Conservation (phyloP, 1,284 basidiomycete genomes). For the Heterobasidion parviporum region DNA sequence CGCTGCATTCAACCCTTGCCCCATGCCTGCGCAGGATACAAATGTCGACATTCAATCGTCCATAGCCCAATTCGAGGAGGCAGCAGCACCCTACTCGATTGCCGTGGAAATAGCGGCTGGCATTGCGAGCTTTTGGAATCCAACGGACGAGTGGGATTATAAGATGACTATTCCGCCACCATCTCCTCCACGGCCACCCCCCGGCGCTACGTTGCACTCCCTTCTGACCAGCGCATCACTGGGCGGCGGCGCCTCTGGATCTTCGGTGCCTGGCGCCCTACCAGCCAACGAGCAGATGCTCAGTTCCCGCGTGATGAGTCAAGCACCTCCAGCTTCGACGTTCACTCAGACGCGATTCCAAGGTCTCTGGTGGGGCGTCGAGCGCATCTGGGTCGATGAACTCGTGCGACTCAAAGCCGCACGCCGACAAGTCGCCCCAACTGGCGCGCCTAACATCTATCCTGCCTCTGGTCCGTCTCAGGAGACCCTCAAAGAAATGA, state of each 20-base stretch:
- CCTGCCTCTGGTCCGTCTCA: constrained; percentile 52
- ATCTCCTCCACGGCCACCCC: neutral
- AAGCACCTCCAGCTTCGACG: constrained; percentile 14
- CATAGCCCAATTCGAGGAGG: constrained; percentile 26
- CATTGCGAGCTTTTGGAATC: constrained; percentile 52
- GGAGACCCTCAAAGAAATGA: constrained; percentile 23
- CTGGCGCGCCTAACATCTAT: constrained; percentile 47
- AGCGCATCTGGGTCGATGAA: constrained; percentile 84
- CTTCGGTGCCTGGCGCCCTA: constrained; percentile 3
- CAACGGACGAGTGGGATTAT: constrained; percentile 66
- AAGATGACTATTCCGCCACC: constrained; percentile 21
- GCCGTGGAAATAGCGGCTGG: constrained; percentile 60
- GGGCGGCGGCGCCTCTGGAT: neutral
- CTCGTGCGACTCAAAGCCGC: constrained; percentile 72
- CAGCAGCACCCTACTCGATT: constrained; percentile 53
- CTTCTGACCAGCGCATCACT: neutral
- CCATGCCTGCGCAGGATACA: constrained; percentile 3
- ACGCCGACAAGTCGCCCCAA: constrained; percentile 54
- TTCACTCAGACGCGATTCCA: constrained; percentile 55
- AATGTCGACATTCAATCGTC: neutral
- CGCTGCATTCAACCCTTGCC: constrained; percentile 42
- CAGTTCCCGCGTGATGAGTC: constrained; percentile 11
- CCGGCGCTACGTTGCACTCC: neutral
- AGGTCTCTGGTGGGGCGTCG: constrained; percentile 83
- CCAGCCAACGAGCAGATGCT: constrained; percentile 1